Conservation (phyloP, 2,329 filamentous ascomycete species). For the Epichloe sp. region DNA sequence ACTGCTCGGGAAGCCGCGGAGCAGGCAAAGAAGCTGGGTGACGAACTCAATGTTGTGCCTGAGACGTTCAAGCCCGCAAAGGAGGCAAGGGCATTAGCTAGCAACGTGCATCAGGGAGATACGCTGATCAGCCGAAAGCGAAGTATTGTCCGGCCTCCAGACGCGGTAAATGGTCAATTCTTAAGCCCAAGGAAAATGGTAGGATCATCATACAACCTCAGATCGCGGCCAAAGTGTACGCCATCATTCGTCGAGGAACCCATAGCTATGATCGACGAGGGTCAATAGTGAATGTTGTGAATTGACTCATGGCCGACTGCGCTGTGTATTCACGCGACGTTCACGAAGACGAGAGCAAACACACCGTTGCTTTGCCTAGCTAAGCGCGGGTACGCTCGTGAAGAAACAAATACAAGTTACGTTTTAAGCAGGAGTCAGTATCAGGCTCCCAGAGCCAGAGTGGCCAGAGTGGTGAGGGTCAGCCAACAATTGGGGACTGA, state of each 20-base stretch:
- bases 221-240: neutral
- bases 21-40: constrained; percentile 61
- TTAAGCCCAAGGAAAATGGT: constrained; percentile 38
- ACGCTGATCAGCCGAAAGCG: constrained; percentile 31
- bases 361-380: neutral
- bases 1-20: constrained; percentile 77
- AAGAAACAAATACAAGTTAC: too few species aligned
- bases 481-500: too few species aligned
- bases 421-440: too few species aligned
- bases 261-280: neutral
- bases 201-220: neutral
- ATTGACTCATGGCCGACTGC: neutral
- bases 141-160: constrained; percentile 58
- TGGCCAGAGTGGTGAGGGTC: too few species aligned
- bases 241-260: neutral
- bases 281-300: neutral
- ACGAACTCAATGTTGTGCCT: constrained; percentile 81
- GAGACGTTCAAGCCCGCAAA: constrained; percentile 62
- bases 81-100: constrained; percentile 29
- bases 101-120: constrained; percentile 14
- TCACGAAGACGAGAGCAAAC: neutral
- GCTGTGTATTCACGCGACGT: neutral
- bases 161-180: constrained; percentile 67
- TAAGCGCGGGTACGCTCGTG: too few species aligned
- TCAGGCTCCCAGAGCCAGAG: too few species aligned